These are phyloP conservation scores for Lithospermum erythrorhizon DNA, from an alignment of 257 asterid genomes.

Conservation along the genomic window DNA sequence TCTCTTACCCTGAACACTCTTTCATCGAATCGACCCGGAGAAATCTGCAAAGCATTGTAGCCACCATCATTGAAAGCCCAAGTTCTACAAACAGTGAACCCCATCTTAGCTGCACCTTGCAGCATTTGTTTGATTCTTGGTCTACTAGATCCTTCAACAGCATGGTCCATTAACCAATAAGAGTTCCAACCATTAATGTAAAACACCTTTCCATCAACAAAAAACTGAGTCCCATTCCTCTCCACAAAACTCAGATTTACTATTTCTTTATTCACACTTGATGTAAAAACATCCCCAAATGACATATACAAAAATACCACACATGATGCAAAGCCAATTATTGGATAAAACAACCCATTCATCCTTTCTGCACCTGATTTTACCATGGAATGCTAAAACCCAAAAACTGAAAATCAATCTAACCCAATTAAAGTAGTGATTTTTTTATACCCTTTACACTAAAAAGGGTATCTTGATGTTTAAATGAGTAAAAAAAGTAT, in stretches of 20 bases:
- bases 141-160: conserved; percentile 56
- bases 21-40: conserved; percentile 86
- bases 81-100: conserved; percentile 90
- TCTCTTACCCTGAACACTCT: conserved; percentile 76
- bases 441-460: conserved; percentile 7
- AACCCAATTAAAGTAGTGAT: conserved; percentile 1
- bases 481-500: conserved; percentile 6
- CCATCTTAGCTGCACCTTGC: conserved; percentile 89
- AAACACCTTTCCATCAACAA: conserved; percentile 74
- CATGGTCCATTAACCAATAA: conserved; percentile 98
- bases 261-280: conserved; percentile 21
- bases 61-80: conserved; percentile 99
- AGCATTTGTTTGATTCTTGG: conserved; percentile 56
- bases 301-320: conserved; percentile 66
- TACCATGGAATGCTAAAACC: conserved; percentile 17
- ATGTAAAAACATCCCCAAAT: conserved; percentile 70
- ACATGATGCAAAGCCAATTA: conserved; percentile 77
- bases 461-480: conserved; percentile 5
- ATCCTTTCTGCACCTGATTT: conserved; percentile 27
- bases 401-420: not conserved
- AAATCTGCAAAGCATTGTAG: conserved; percentile 79
- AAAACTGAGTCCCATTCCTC: conserved; percentile 92
- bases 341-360: conserved; percentile 78
- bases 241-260: conserved; percentile 63
- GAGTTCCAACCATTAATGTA: conserved; percentile 97